phyloP scores from a whole-genome alignment of 345 rosid genomes.

The Salix brachista region DNA sequence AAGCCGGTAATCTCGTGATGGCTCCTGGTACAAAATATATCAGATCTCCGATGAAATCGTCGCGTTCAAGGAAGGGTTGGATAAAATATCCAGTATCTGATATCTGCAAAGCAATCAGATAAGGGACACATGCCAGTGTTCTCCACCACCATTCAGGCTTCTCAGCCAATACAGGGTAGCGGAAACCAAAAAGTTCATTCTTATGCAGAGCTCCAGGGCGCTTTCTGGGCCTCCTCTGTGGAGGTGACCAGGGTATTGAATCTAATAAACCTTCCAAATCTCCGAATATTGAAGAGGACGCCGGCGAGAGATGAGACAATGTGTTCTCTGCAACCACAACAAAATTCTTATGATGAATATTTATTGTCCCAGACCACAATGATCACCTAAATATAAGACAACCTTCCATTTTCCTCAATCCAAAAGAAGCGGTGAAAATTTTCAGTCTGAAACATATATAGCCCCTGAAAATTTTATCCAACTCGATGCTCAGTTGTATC shows the following conservation, averaged over 20 bases:
- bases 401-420: neutral
- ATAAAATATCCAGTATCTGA: conserved; percentile 63
- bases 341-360: neutral
- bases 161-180: conserved; percentile 39
- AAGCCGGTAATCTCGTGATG: conserved; percentile 54
- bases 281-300: conserved; percentile 13
- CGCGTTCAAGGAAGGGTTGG: conserved; percentile 59
- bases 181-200: conserved; percentile 42
- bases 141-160: conserved; percentile 91
- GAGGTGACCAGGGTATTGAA: neutral
- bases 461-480: neutral
- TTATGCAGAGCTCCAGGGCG: conserved; percentile 22
- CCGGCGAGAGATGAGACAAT: neutral
- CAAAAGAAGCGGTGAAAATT: neutral
- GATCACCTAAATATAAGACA: neutral
- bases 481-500: neutral
- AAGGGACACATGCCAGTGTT: conserved; percentile 66
- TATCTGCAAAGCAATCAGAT: conserved; percentile 68
- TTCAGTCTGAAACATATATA: neutral
- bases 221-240: neutral
- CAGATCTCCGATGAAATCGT: conserved; percentile 46
- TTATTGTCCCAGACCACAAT: neutral
- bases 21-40: conserved; percentile 72
- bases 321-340: conserved; percentile 15
- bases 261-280: neutral